These are phyloP conservation scores for Pseudoscleropodium purum DNA, from an alignment of 225 moss, liverwort and hornwort genomes.

Conservation along the genomic window DNA sequence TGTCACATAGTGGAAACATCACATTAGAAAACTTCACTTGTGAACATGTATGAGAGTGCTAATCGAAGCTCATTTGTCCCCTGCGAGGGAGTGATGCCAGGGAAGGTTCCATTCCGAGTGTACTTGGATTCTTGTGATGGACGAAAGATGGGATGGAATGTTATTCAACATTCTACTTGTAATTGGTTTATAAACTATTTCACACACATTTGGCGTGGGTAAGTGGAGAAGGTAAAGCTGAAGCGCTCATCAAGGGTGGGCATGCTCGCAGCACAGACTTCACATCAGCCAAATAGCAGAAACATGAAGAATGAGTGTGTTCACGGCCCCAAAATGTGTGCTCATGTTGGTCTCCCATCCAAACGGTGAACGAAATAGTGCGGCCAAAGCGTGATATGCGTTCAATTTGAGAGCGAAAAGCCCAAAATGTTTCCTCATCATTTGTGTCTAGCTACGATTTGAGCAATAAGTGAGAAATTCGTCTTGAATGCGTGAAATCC, in stretches of 20 bases:
- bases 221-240: neutral
- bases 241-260: neutral
- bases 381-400: neutral
- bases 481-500: neutral
- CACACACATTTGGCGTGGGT: neutral
- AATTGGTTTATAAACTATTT: neutral
- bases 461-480: neutral
- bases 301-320: neutral
- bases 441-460: neutral
- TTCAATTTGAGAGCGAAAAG: neutral
- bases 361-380: neutral
- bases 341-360: neutral
- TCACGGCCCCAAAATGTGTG: neutral
- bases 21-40: too few species aligned
- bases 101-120: too few species aligned
- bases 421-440: neutral
- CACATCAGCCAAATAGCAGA: neutral
- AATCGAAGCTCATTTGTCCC: too few species aligned
- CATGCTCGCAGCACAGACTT: neutral
- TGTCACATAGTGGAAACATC: neutral
- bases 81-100: neutral
- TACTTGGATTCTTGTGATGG: too few species aligned
- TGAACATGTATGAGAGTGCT: too few species aligned
- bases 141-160: neutral
- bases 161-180: neutral